Evolutionary conservation across 768 basidiomycete genomes (phyloP), one percentile per base, ranked within the genome.

Genomic region (Pisolithus tinctorius): DNA sequence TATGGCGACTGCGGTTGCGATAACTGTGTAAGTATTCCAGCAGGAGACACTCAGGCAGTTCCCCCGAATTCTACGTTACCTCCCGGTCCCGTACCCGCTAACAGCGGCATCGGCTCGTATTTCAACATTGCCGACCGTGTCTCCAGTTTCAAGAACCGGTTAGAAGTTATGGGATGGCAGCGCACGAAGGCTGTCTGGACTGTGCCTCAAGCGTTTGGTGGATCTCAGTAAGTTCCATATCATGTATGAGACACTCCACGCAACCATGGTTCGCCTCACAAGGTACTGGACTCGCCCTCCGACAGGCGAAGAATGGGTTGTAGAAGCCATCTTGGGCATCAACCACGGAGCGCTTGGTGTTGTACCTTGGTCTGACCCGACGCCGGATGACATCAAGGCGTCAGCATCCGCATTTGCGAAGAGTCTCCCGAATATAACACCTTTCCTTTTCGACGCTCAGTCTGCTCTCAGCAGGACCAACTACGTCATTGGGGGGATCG

Each of bases 1-100:
- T 87, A 78, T 55, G 88, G 87, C 2, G 81, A 80, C 59, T 90
- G 87, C 58, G 89, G 89, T 57, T 88, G 72, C 51, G 84, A 83
- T 57, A 75, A 80, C 56, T 92, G 89, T 64, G 0, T 51, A 27
- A 66, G 65, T 45, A 62, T 68, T 38, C 9, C 58, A 2, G 67
- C 77, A 49, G 86, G 85, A 2, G 69, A 65, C n/a, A 56, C 26
- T 0, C 52, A 55, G 6, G 59, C 65, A 1, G 63, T 69, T 3
- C 64, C 60, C 0, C 66, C 63, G 27, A 60, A 61, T 48, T 42
- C 58, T 29, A 60, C 63, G 4, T 63, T 57, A 26, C 54, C 52
- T 36, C 29, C 45, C 4, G 58, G 58, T 6, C 0, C 57, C 8
- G 57, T 66, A 5, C 65, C 65, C 8, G 62, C 62, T n/a, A 56